Conservation (phyloP, 192 early-diverging fungal species). For the Neocallimastix lanati region DNA sequence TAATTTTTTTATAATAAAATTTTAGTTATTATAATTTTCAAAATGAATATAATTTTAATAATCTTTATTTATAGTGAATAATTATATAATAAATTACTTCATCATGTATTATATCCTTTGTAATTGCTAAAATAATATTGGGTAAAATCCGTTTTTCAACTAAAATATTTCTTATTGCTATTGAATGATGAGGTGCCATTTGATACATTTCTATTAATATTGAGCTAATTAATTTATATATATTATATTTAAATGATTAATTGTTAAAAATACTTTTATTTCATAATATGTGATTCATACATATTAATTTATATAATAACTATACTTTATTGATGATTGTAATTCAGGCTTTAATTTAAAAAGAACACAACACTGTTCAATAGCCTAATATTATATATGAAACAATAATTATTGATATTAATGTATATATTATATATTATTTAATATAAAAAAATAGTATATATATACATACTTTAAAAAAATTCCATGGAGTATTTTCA, state of each 20-base stretch:
- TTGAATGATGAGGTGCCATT: neutral
- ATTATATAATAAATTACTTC: neutral
- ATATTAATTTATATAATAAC: no score
- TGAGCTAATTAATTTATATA: neutral
- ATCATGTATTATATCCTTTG: neutral
- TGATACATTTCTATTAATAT: neutral
- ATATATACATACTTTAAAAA: no score
- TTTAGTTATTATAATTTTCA: no score
- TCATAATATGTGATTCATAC: no score
- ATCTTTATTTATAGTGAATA: no score
- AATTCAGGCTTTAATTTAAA: neutral
- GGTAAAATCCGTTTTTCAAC: neutral
- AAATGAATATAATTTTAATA: no score
- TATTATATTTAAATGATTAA: no score
- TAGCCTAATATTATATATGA: neutral
- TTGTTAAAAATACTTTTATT: no score
- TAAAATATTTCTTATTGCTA: neutral
- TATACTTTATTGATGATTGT: neutral
- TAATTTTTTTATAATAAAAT: no score
- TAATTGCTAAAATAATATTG: neutral
- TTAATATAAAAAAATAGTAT: no score
- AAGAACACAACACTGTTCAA: neutral
- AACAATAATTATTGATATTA: no score
- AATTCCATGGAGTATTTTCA: neutral
- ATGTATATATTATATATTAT: no score